phyloP scores from a whole-genome alignment of 2,329 filamentous ascomycete species.

The Nemania sp. region DNA sequence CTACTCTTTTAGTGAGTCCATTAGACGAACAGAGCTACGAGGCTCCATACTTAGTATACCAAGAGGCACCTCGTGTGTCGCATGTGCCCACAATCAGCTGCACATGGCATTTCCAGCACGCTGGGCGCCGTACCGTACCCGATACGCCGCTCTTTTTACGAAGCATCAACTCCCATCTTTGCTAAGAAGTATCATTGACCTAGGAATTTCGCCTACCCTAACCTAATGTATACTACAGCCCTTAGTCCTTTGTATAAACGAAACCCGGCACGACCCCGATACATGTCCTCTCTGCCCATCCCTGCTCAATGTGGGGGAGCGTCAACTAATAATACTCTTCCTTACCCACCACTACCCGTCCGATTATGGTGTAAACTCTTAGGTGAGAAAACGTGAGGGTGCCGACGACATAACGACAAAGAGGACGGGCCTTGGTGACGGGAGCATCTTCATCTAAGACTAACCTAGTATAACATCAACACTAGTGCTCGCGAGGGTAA shows the following conservation, averaged over 20 bases:
- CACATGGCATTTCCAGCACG: not conserved
- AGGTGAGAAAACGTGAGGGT: slow-evolving; percentile 24
- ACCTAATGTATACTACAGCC: too few species aligned
- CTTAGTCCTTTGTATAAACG: too few species aligned
- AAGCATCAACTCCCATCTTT: too few species aligned
- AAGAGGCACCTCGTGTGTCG: too few species aligned
- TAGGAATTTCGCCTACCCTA: too few species aligned
- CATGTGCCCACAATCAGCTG: not conserved
- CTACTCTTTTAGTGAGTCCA: not conserved
- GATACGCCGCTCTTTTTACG: too few species aligned
- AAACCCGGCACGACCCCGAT: too few species aligned
- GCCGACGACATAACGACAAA: slow-evolving; percentile 12
- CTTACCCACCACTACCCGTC: slow-evolving; percentile 1
- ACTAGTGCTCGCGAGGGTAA: slow-evolving; percentile 22
- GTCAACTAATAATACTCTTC: slow-evolving; percentile 8
- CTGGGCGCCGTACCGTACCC: too few species aligned
- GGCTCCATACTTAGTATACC: slow-evolving; percentile 3
- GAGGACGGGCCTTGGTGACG: slow-evolving; percentile 15
- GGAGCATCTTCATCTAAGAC: not conserved
- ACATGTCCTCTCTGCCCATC: not conserved
- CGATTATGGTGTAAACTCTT: slow-evolving; percentile 24
- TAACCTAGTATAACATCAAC: not conserved
- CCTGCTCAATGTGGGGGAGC: slow-evolving; percentile 10
- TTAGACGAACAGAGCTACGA: not conserved
- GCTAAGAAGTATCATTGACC: too few species aligned